Base-by-base conservation (phyloP, 2,329 filamentous ascomycete species). In the Cercospora beticola region DNA sequence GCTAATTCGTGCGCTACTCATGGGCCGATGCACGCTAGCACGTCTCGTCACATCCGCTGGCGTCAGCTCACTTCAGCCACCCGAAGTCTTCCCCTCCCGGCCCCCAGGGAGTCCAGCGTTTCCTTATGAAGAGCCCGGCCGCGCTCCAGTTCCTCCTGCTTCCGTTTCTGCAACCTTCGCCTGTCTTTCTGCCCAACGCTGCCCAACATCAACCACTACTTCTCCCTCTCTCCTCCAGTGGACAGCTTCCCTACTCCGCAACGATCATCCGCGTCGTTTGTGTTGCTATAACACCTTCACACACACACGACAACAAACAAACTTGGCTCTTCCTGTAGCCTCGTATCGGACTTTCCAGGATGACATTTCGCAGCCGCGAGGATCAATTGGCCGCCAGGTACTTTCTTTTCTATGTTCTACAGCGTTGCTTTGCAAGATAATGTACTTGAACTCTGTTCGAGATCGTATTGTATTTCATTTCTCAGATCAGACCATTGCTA, bases 361-460 rank as follows among this genome's bases (percentile, higher is more conserved):
- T 80, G 78, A 78, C 74, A 74, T 73, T 72, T 77, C 75, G 77
- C 77, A 76, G 63, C 77, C 74, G 75, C 76, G 76, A 79, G 75
- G 76, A 78, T 63, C 71, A 72, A 68, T 76, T 77, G 74, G 72
- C 75, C 72, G 73, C 75, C 77, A 80, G 78, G 78, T 80, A 80
- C 74, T 74, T 72, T 71, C 74, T 75, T 73, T 72, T 67, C 65
- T 58, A 57, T 65, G 63, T 67, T 72, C 66, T 71, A 69, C 69
- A 69, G 40, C 70, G 67, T 63, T 70, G 70, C 62, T 57, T 60
- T 56, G 66, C 60, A 65, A 49, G 69, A 66, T n/a, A 60, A 64
- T 70, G 68, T 75, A 68, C 70, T 73, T 28, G 70, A 58, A 62
- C 12, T 36, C 23, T 16, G 30, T 66, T 69, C 64, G 63, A 69